Evolutionary conservation across 345 rosid species (phyloP).

Genomic region (Camelina neglecta): DNA sequence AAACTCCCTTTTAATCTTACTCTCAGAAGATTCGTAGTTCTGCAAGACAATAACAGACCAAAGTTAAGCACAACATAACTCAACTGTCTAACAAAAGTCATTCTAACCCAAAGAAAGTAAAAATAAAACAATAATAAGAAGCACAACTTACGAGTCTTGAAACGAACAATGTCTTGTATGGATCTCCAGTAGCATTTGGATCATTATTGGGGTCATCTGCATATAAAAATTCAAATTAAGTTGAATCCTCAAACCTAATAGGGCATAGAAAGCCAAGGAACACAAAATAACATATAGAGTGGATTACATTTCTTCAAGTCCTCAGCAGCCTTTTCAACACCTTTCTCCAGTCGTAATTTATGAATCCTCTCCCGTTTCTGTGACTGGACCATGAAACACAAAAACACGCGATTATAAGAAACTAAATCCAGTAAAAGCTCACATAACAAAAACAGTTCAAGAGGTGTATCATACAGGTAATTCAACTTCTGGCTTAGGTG

Average conservation of each 20-base stretch:
- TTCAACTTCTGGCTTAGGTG: conserved; percentile 73
- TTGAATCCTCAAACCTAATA: background rate
- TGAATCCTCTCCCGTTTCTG: conserved; percentile 80
- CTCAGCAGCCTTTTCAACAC: conserved; percentile 78
- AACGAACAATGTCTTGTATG: conserved; percentile 91
- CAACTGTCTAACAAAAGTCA: conserved; percentile 19
- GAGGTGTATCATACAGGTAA: conserved; percentile 61
- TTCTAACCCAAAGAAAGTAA: background rate
- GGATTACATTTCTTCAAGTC: conserved; percentile 72
- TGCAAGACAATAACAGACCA: conserved; percentile 50
- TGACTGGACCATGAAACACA: conserved; percentile 45
- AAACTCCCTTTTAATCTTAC: conserved; percentile 97
- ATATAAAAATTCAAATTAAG: background rate
- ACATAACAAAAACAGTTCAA: background rate
- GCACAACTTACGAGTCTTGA: conserved; percentile 76
- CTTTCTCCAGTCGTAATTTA: conserved; percentile 70
- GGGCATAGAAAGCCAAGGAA: conserved; percentile 4
- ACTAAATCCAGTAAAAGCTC: background rate
- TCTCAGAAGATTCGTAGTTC: conserved; percentile 92
- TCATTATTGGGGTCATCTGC: conserved; percentile 86
- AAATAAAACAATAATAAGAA: background rate
- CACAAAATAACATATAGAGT: conserved; percentile 6
- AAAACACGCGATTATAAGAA: background rate
- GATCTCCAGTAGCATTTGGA: conserved; percentile 86
- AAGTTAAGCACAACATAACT: conserved; percentile 9